Base-by-base conservation (phyloP, 441 rosid genomes). In the Raphanus hybrid region DNA sequence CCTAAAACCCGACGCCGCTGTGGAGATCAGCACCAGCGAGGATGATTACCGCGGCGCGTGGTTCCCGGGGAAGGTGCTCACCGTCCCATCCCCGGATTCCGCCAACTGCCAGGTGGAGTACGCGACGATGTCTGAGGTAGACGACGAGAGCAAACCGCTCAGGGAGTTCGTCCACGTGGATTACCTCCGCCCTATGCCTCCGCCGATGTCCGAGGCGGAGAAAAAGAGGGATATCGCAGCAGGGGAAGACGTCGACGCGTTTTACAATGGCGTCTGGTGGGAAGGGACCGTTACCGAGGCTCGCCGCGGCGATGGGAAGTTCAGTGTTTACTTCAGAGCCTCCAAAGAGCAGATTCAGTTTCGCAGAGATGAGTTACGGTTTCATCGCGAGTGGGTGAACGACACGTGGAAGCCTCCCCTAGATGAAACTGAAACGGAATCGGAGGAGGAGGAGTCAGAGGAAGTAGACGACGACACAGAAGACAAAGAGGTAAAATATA, bases 241-340 rank as follows among this genome's bases (percentile, higher is more conserved):
- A 18, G 85, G 90, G 5, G 89, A 87, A 3, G 87, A 87, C 12
- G 98, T 94, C 9, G 92, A 94, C 20, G 97, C 95, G 0, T 87
- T 16, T 67, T 61, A 84, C 69, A 84, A 81, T 45, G 97, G 88
- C n/a, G 98, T 95, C 26, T 94, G 98, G 98, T 90, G 97, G 98
- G 97, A 92, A 76, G 98, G 98, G 3, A 81, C 39, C 10, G 87
- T 92, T 8, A 87, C 93, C 6, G 85, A 85, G 77, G 93, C 81
- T 64, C 20, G 39, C 80, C 20, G 39, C 80, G 85, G 76, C 12
- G 81, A 86, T 58, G 94, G 89, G 10, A 87, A 62, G 69, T 92
- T 86, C 75, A 77, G 76, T 50, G 95, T 92, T 71, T 88, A 73
- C 86, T 94, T 92, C 64, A 83, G 86, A 80, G 41, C 75, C 66